Conservation (phyloP, 1,139 yeast genomes). For the Tardiomyces depauwii region DNA sequence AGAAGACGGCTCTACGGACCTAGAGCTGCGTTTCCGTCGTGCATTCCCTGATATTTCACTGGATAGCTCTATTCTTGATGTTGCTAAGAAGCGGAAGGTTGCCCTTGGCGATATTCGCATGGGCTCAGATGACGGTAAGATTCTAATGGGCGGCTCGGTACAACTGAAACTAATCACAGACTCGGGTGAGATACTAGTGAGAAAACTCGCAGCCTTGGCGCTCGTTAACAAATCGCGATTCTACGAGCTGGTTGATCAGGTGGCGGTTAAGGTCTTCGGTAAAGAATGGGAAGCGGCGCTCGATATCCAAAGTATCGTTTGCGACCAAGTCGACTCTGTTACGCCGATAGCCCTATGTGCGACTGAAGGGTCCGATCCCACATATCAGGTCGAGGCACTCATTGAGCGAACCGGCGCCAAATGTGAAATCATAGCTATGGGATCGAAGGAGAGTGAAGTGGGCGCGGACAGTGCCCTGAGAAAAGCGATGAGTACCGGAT, state of each 20-base stretch:
- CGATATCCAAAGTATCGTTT: constrained; percentile 8
- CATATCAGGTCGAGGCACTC: constrained; percentile 39
- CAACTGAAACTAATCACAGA: not conserved
- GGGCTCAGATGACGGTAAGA: not conserved
- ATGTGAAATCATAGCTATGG: constrained; percentile 52
- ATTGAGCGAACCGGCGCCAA: constrained; percentile 24
- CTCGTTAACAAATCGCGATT: constrained; percentile 1
- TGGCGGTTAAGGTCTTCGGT: not conserved
- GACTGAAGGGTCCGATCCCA: constrained; percentile 57
- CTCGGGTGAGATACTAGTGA: not conserved
- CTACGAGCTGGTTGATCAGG: constrained; percentile 1
- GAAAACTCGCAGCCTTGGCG: not conserved
- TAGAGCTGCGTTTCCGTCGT: not conserved
- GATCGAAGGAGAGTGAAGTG: constrained; percentile 56
- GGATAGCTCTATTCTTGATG: not conserved
- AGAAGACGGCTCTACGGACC: not conserved
- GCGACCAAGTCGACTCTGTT: constrained; percentile 11
- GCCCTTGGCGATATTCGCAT: not conserved
- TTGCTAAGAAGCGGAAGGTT: not conserved
- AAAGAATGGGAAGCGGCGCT: not conserved
- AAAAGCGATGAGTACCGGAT: constrained; percentile 35
- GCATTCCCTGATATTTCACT: not conserved
- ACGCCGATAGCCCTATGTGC: constrained; percentile 46
- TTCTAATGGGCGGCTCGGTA: no score
- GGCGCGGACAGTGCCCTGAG: constrained; percentile 46